Base-by-base conservation (phyloP, 176 grass and related monocot species). In the Rhynchospora pubera region DNA sequence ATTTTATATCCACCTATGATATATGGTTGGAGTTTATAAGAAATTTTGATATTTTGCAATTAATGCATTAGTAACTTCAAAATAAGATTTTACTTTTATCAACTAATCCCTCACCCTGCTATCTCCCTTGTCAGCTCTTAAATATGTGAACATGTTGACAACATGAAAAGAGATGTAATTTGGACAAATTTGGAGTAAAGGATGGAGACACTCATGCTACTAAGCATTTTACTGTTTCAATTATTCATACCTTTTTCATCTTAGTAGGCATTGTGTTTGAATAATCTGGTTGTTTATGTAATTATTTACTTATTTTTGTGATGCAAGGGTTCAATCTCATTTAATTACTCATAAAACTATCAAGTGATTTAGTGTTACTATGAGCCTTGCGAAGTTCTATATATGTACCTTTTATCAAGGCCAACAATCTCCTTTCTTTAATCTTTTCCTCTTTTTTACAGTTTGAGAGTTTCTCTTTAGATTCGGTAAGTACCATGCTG, bases 1-100 rank as follows among this genome's bases (percentile, higher is more conserved):
- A 79, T 46, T 88, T 93, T 3, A 66, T 69, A 79, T 97, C 89
- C 59, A 97, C 90, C 94, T 94, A 86, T 66, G 21, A 79, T 65
- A 76, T 18, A 84, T 81, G 21, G 47, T 26, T 53, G 47, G 47
- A 30, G 23, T 75, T 75, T 22, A 75, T 75, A 15, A 75, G 47
- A 13, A 50, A 68, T 43, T 43, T n/a, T 67, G 65, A 67, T 67
- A 67, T 43, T 16, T 68, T 68, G 28, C 34, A 28, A 66, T 65
- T 66, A 42, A 66, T 66, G 11, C 28, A 66, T 34, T 16, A 39
- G 30, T 66, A 66, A 66, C 26, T 39, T 66, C 34, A 42, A 15
- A 66, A 66, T 39, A 42, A 42, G 32, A 66, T 66, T 13, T 15
- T 42, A 66, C 34, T 39, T 13, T 15, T 42, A 66, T 66, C 63